Base-by-base conservation (phyloP, 2,329 filamentous ascomycete genomes). In the Pseudogymnoascus sp. region DNA sequence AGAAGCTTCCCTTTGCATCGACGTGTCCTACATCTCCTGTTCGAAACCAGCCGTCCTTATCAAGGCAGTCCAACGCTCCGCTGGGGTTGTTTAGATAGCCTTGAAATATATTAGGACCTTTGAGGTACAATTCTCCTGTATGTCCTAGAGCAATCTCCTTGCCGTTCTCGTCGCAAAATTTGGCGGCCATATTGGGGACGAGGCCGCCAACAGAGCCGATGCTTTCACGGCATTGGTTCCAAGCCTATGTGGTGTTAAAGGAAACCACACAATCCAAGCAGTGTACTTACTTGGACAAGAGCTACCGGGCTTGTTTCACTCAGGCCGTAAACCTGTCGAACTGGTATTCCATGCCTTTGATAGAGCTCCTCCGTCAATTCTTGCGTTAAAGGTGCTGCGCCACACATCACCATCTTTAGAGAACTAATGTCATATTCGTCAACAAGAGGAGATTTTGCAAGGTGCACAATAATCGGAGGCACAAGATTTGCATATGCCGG, bases 321-420 rank as follows among this genome's bases (percentile, higher is more conserved):
- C 9, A 96, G 79, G 0, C 91, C 91, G 70, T 95, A 96, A 20
- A 89, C 91, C 74, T 96, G 91, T 78, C 94, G 96, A 64, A 94
- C 84, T 6, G 86, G 85, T 25, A 93, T 78, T 59, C 83, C 83
- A 61, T 92, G 82, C 8, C 90, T 82, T 22, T 82, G 74, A 77
- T 89, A 88, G 3, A 92, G 82, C 8, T 83, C 81, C 60, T 89
- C 83, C 1, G 91, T 87, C 2, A 96, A 80, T 65, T 95, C 90
- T 35, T 79, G 77, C 0, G 89, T 91, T 54, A 96, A 77, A 0
- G 91, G 91, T 1, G 91, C 91, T 0, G 91, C 91, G 25, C 89
- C 91, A 1, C 83, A 91, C 74, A 90, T 92, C 77, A 94, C 78
- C 81, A 91, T 90, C 59, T 88, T 85, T 16, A 96, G 69, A 6